Base-by-base conservation (phyloP, 1,284 basidiomycete genomes). In the Melampsora americana region DNA sequence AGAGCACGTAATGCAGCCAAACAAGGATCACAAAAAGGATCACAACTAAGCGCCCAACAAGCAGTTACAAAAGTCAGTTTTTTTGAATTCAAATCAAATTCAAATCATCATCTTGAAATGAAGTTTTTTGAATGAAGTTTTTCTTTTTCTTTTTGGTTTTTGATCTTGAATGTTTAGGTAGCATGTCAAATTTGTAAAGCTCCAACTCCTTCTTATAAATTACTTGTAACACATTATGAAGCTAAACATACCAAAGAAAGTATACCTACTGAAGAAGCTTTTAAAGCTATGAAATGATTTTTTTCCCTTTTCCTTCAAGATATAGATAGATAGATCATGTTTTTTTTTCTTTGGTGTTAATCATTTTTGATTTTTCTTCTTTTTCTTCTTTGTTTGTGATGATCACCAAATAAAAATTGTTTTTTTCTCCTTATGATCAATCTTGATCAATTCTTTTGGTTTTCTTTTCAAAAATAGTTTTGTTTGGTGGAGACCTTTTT, bases 241-340 rank as follows among this genome's bases (percentile, higher is more conserved):
- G 69, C 69, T 28, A 71, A 71, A 64, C 69, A 71, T 62, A 53
- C 69, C 1, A 71, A 71, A 26, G 69, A 71, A 62, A n/a, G 11
- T 16, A 28, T 71, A 4, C 69, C 69, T 0, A 48, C 59, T 1
- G 69, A 71, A 64, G 69, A 71, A 14, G 12, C 42, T 1, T 71
- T 71, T 32, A 32, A 60, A 50, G 26, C 53, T 14, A 26, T 60
- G 26, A 69, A 71, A 62, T 71, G 42, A 69, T 26, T 26, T 59
- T n/a, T 62, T 32, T 28, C 16, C 26, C 35, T 62, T 62, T 16
- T 62, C 35, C 11, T 39, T 6, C 35, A 39, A 39, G 5, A 5
- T 3, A 39, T 39, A 39, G 35, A 39, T 39, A 6, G 35, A n/a
- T n/a, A n/a, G n/a, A n/a, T n/a, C n/a, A n/a, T n/a, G n/a, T n/a